Conservation (phyloP, 495 filamentous ascomycete genomes). For the Daldinia bambusicola region DNA sequence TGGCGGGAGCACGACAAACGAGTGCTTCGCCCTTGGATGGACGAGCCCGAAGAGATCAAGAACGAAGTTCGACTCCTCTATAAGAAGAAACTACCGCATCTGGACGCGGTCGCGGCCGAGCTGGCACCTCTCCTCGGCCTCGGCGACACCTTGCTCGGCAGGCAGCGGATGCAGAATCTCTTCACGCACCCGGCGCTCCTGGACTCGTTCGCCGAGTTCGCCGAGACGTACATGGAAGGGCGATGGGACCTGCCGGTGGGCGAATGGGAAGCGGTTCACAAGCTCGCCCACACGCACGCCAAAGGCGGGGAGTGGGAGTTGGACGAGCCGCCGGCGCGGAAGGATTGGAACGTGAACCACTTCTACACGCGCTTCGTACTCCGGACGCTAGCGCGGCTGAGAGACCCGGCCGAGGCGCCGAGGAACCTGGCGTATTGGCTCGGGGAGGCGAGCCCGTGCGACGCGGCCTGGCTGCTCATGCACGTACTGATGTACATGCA, state of each 20-base stretch:
- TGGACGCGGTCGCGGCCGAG: constrained; percentile 16
- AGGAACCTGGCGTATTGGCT: constrained; percentile 36
- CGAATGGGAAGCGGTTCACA: constrained; percentile 21
- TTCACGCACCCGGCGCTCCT: constrained; percentile 33
- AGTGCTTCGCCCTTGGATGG: constrained; percentile 9
- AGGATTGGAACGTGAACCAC: constrained; percentile 14
- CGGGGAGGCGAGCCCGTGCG: not conserved
- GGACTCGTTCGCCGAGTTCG: constrained; percentile 32
- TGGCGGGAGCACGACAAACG: not conserved
- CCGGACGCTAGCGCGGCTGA: constrained; percentile 5
- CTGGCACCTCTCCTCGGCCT: constrained; percentile 51
- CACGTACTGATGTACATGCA: constrained; percentile 46
- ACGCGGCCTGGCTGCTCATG: constrained; percentile 38
- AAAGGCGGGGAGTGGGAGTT: not conserved
- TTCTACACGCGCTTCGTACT: constrained; percentile 41
- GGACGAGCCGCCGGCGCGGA: not conserved
- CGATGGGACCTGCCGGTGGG: constrained; percentile 30
- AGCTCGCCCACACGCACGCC: not conserved
- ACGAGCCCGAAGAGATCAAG: constrained; percentile 24
- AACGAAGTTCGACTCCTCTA: constrained; percentile 22
- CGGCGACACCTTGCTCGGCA: constrained; percentile 27
- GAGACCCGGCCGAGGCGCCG: not conserved
- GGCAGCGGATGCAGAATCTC: constrained; percentile 29
- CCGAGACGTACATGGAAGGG: constrained; percentile 9
- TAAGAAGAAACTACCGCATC: constrained; percentile 23